Evolutionary conservation across 495 filamentous ascomycete genomes (phyloP), one percentile per base, ranked within the genome.

Genomic region (Collariella sp.): DNA sequence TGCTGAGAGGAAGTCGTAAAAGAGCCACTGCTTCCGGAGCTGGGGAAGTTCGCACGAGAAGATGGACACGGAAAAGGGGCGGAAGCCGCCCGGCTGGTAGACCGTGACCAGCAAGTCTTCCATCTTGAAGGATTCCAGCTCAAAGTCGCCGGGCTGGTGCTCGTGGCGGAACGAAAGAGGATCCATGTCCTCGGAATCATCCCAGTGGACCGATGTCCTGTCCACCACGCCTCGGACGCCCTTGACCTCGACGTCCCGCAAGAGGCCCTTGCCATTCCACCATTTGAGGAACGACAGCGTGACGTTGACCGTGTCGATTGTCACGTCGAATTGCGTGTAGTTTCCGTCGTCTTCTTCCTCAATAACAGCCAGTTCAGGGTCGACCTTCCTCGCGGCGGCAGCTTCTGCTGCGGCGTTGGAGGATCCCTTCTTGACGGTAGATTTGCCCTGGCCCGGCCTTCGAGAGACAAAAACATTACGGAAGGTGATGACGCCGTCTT

Each of bases 181-280:
- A 62, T 97, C 91, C 29, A 87, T 69, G 52, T 81, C 75, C n/a
- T 85, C 81, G 13, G 71, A 31, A 31, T 31, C 74, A 5, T 77
- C 72, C 81, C 87, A 90, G 49, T 76, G 72, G 15, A 98, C 83
- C 34, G 82, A 82, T 3, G 89, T 91, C 56, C 91, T 81, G 67
- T 98, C 93, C 29, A 98, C 77, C 13, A 96, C 89, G n/a, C 93
- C 93, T 51, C 93, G 83, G n/a, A 98, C 86, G 13, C 93, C 93
- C 62, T 88, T 91, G 12, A 98, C 83, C 63, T 96, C 89, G 40
- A 96, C 93, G 71, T 96, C 86, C 58, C 85, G 83, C 13, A 98
- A 78, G 3, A 95, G 80, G 0, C 93, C 93, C 71, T 91, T 96
- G 20, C 93, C 91, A 61, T 95, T 96, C 76, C 95, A 88, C 93